Conservation (phyloP, 2,329 filamentous ascomycete genomes). For the Trichophyton simii region DNA sequence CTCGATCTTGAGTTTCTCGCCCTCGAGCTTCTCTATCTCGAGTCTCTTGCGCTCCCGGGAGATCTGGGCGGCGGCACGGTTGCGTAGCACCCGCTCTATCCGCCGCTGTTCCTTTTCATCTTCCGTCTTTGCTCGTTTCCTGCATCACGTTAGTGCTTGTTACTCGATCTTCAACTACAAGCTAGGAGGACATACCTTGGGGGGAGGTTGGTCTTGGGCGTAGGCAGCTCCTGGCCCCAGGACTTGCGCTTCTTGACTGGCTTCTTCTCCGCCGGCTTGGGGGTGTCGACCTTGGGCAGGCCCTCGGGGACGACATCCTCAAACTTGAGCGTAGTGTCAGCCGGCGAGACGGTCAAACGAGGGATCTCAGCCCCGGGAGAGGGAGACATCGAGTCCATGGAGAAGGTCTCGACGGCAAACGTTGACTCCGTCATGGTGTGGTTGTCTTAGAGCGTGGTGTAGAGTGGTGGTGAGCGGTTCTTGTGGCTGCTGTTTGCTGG, state of each 20-base stretch:
- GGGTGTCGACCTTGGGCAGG: conserved; percentile 15
- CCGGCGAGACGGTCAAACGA: conserved; percentile 29
- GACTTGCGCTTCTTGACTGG: conserved; percentile 89
- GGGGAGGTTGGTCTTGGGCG: conserved; percentile 91
- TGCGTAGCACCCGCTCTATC: conserved; percentile 92
- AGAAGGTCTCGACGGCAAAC: conserved; percentile 23
- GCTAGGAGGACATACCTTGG: conserved; percentile 51
- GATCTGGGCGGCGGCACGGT: conserved; percentile 90
- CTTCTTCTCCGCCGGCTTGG: conserved; percentile 50
- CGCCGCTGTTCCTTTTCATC: conserved; percentile 98
- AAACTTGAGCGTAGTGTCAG: conserved; percentile 27
- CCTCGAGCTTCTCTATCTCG: conserved; percentile 73
- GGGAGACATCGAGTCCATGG: conserved; percentile 22
- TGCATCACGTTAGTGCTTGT: conserved; percentile 22
- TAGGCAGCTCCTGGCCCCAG: conserved; percentile 93
- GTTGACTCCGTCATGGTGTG: neutral
- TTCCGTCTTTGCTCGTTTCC: conserved; percentile 95
- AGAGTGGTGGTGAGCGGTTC: neutral
- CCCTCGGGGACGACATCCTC: conserved; percentile 15
- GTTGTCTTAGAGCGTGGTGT: neutral
- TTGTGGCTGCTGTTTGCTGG: neutral
- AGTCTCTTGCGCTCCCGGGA: conserved; percentile 85
- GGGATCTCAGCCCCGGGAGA: conserved; percentile 24
- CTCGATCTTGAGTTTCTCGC: conserved; percentile 53
- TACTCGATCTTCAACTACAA: no score